phyloP scores from a whole-genome alignment of 805 yeast genomes.

The Lipomyces japonicus region DNA sequence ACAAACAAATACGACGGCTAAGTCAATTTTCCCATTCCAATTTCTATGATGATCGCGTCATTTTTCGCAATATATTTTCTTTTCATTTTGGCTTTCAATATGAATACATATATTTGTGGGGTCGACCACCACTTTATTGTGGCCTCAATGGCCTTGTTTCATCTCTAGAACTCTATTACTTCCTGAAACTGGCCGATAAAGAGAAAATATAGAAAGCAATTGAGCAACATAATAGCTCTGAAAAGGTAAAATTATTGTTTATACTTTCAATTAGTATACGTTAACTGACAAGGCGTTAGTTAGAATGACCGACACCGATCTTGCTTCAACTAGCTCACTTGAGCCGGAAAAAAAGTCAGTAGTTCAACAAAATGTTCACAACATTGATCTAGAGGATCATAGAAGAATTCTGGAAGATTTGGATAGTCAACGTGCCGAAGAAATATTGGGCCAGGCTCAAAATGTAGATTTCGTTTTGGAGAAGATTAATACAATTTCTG shows the following conservation, averaged over 20 bases:
- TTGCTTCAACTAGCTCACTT: neutral
- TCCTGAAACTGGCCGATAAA: neutral
- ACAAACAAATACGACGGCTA: too few species aligned
- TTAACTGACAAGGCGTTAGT: neutral
- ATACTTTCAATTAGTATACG: neutral
- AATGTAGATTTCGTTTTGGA: conserved; percentile 3
- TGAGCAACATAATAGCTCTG: neutral
- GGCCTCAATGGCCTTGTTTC: neutral
- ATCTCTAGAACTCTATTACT: too few species aligned
- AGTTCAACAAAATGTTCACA: neutral
- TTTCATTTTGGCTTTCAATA: neutral
- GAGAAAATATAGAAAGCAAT: neutral
- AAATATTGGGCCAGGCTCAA: conserved; percentile 21
- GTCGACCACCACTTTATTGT: neutral
- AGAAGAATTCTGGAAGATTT: neutral
- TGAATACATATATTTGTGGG: neutral
- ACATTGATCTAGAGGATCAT: neutral
- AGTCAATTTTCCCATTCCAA: neutral
- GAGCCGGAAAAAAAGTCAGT: neutral
- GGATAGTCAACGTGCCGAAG: conserved; percentile 1
- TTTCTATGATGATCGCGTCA: neutral
- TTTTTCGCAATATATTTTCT: neutral
- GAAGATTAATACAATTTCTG: conserved; percentile 2
- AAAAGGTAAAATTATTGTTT: neutral
- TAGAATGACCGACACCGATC: neutral